Evolutionary conservation across 1,139 yeast species (phyloP).

Genomic region (Candida pseudoviswanathii): DNA sequence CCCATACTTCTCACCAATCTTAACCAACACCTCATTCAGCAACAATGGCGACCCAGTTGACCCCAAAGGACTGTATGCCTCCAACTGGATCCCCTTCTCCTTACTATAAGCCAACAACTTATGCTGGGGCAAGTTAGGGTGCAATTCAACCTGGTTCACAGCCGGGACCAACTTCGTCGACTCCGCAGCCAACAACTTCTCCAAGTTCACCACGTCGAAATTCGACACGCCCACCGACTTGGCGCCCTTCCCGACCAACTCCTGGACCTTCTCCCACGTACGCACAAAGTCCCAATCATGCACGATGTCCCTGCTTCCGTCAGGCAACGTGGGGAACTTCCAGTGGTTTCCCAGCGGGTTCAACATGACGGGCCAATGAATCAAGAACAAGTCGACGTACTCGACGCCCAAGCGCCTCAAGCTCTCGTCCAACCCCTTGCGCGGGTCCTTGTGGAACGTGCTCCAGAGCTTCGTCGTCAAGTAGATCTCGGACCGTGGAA

Average conservation of each 20-base stretch:
- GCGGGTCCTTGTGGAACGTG: slow-evolving; percentile 59
- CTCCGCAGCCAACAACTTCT: not conserved
- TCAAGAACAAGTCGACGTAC: slow-evolving; percentile 75
- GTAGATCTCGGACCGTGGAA: slow-evolving; percentile 66
- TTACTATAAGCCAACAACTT: not conserved
- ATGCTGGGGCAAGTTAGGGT: slow-evolving; percentile 2
- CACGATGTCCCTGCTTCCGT: slow-evolving; percentile 27
- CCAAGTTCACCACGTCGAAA: slow-evolving; percentile 2
- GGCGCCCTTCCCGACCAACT: slow-evolving; percentile 1
- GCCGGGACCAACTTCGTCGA: not conserved
- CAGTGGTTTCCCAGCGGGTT: slow-evolving; percentile 37
- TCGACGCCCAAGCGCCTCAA: slow-evolving; percentile 66
- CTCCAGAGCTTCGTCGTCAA: slow-evolving; percentile 79
- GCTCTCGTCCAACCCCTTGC: slow-evolving; percentile 56
- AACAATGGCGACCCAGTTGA: slow-evolving; percentile 54
- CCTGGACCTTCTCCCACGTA: slow-evolving; percentile 1
- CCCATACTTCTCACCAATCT: slow-evolving; percentile 46
- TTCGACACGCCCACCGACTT: slow-evolving; percentile 3
- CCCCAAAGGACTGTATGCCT: slow-evolving; percentile 41
- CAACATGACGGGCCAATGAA: slow-evolving; percentile 79
- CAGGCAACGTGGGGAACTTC: slow-evolving; percentile 23
- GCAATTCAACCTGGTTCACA: slow-evolving; percentile 4
- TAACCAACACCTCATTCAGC: slow-evolving; percentile 39
- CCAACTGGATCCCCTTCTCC: not conserved
- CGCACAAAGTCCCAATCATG: slow-evolving; percentile 27